phyloP scores from a whole-genome alignment of 2,329 filamentous ascomycete species.

The Aspergillus sp. region DNA sequence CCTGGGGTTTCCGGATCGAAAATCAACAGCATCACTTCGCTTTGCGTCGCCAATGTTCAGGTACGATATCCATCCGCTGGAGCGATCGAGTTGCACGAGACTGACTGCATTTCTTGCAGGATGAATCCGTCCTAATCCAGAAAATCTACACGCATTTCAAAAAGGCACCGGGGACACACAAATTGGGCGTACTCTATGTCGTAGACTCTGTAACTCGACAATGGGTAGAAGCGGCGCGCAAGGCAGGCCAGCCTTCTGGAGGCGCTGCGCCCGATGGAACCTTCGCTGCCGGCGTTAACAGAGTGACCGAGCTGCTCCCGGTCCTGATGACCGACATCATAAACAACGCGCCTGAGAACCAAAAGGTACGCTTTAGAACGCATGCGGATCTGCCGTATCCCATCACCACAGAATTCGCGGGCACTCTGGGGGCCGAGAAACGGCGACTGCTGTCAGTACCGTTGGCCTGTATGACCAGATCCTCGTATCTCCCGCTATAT shows the following conservation, averaged over 20 bases:
- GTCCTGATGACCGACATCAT: conserved; percentile 93
- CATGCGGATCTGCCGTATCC: conserved; percentile 12
- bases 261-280: conserved; percentile 79
- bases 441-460: conserved; percentile 20
- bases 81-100: not conserved
- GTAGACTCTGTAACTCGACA: conserved; percentile 99
- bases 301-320: conserved; percentile 90
- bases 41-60: conserved; percentile 85
- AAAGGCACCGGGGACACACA: conserved; percentile 87
- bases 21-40: conserved; percentile 74
- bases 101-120: conserved; percentile 46
- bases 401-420: conserved; percentile 23
- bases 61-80: too few relatives aligned
- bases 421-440: conserved; percentile 16
- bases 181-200: conserved; percentile 97
- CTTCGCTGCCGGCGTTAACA: conserved; percentile 87
- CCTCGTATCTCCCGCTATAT: conserved; percentile 18
- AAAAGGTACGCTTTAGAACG: conserved; percentile 73
- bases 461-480: conserved; percentile 13
- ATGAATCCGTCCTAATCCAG: conserved; percentile 87
- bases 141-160: conserved; percentile 97
- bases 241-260: conserved; percentile 71
- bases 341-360: conserved; percentile 76
- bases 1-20: conserved; percentile 90
- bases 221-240: conserved; percentile 93